phyloP scores from a whole-genome alignment of 2,329 filamentous ascomycete species.

The Penicillium verrucosum region DNA sequence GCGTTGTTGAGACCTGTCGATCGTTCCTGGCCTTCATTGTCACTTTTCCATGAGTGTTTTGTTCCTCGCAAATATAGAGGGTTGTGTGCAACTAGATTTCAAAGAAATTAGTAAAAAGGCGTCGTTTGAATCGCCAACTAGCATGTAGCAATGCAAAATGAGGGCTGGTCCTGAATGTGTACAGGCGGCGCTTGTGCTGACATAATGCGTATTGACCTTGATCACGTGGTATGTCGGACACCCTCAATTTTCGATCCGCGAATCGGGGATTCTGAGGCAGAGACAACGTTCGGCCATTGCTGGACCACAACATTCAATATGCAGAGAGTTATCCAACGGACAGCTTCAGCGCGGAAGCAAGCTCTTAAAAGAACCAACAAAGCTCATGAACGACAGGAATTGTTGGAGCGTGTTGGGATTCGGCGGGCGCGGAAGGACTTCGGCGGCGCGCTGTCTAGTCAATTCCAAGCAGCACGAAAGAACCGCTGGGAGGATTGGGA shows the following conservation, averaged over 20 bases:
- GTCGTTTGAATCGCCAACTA: not conserved
- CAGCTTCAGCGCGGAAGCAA: slow-evolving; percentile 64
- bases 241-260: slow-evolving; percentile 29
- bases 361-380: slow-evolving; percentile 48
- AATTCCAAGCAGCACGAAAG: slow-evolving; percentile 50
- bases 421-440: slow-evolving; percentile 31
- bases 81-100: not conserved
- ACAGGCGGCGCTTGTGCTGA: not conserved
- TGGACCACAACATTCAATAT: slow-evolving; percentile 46
- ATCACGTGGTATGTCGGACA: slow-evolving; percentile 21
- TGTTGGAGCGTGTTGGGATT: slow-evolving; percentile 33
- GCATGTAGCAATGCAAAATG: not conserved
- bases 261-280: slow-evolving; percentile 14
- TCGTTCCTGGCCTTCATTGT: not conserved
- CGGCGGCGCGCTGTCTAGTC: slow-evolving; percentile 35
- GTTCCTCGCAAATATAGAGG: not conserved
- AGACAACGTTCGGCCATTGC: slow-evolving; percentile 31
- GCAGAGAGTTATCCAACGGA: slow-evolving; percentile 69
- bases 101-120: too few species aligned
- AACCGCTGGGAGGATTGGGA: slow-evolving; percentile 72
- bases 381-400: slow-evolving; percentile 42
- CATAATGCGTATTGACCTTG: not conserved
- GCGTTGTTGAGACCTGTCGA: not conserved
- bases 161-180: not conserved
- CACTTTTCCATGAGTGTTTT: not conserved